Conservation (phyloP, 805 yeast genomes). For the Ascoidea rubescens region DNA sequence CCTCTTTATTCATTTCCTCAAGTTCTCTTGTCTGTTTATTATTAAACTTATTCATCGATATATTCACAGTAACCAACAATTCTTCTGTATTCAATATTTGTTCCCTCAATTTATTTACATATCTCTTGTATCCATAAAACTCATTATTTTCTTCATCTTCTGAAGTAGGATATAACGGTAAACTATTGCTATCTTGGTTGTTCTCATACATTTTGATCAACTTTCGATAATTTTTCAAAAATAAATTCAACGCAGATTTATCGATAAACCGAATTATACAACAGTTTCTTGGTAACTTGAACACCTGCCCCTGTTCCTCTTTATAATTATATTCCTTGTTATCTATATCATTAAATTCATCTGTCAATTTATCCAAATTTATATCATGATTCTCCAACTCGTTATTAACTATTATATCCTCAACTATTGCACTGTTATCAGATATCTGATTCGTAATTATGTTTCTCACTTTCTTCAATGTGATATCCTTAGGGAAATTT, state of each 20-base stretch:
- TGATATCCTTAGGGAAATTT: conserved; percentile 52
- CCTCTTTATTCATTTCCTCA: conserved; percentile 39
- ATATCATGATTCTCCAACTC: conserved; percentile 31
- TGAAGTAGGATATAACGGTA: conserved; percentile 25
- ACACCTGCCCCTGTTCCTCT: conserved; percentile 19
- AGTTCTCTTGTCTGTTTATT: conserved; percentile 49
- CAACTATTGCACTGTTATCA: not conserved
- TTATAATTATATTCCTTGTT: conserved; percentile 15
- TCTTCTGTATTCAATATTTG: conserved; percentile 26
- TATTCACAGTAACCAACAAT: conserved; percentile 42
- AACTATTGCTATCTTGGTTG: conserved; percentile 11
- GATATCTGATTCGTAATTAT: not conserved
- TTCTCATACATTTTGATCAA: conserved; percentile 15
- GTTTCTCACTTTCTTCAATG: conserved; percentile 16
- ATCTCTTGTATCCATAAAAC: conserved; percentile 12
- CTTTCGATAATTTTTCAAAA: conserved; percentile 48
- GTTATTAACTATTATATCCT: conserved; percentile 18
- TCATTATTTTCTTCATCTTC: conserved; percentile 21
- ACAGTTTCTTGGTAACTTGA: conserved; percentile 60
- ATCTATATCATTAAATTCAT: conserved; percentile 29
- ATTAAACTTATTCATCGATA: conserved; percentile 54
- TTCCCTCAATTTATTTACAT: conserved; percentile 22
- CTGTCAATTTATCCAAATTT: conserved; percentile 44
- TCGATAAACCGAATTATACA: conserved; percentile 68
- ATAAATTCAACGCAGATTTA: conserved; percentile 48